Evolutionary conservation across 805 yeast species (phyloP), one percentile per base, ranked within the genome.

Genomic region (Naumovozyma castellii): DNA sequence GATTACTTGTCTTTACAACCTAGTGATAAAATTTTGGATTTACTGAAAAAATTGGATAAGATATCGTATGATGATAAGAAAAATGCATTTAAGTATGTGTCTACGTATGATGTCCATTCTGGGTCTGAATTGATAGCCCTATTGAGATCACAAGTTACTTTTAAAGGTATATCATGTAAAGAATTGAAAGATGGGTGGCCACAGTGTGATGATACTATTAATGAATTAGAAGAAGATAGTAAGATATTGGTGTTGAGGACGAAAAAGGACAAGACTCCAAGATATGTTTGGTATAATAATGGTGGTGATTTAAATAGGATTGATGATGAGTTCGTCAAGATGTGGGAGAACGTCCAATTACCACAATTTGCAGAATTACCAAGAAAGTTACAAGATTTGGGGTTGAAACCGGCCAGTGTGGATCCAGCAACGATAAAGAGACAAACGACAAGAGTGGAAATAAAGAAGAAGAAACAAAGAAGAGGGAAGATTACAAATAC

Each of bases 401-500:
- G 95, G n/a, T 72, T 92, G 60, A 92, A 87, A 61, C 98, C 98
- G 8, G 90, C 97, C 0, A 83, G 92, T 55, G 92, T 87, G n/a
- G 98, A 92, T 58, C 97, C 98, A n/a, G 84, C 87, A 32, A 75
- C 84, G n/a, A 65, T 87, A 43, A 84, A 80, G 62, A 81, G 78
- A 57, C 75, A 73, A 41, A 62, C 68, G 14, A 64, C 70, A 1
- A 67, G 65, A 25, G 74, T 71, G 38, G 80, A 76, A 48, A 76
- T 82, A 60, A 90, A 87, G 65, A 87, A 82, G 59, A 86, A 86
- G 74, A 88, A 84, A 63, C 84, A 94, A 37, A 78, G 97, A 64
- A 75, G 87, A 56, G 94, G 95, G 35, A 92, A 87, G 69, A 76
- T 92, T 54, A 92, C 99, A 9, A 92, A 92, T 61, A 81, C 94